Conservation (phyloP, 2,329 filamentous ascomycete genomes). For the Diplodia mutila region DNA sequence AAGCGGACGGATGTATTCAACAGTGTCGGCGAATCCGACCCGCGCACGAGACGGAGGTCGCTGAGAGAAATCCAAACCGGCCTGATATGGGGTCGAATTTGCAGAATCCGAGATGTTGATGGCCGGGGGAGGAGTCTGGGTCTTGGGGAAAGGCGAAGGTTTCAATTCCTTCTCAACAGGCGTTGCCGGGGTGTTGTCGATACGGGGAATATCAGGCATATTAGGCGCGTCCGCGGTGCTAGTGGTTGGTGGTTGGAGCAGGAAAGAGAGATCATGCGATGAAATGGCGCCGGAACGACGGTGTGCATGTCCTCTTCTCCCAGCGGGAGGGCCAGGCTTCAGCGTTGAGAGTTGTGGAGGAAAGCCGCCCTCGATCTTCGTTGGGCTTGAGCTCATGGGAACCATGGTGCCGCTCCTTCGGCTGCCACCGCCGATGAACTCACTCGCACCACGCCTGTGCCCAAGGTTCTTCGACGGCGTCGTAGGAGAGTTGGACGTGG, state of each 20-base stretch:
- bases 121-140: conserved; percentile 33
- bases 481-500: conserved; percentile 39
- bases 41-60: conserved; percentile 60
- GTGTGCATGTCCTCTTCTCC: conserved; percentile 74
- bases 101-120: conserved; percentile 38
- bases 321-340: conserved; percentile 53
- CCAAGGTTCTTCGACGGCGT: conserved; percentile 61
- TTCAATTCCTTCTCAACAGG: conserved; percentile 13
- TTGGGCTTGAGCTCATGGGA: conserved; percentile 70
- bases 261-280: conserved; percentile 74
- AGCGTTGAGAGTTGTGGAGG: conserved; percentile 58
- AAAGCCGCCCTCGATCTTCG: conserved; percentile 64
- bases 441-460: conserved; percentile 78
- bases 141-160: conserved; percentile 14
- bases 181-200: conserved; percentile 23
- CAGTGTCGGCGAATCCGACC: conserved; percentile 81
- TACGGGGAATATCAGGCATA: conserved; percentile 12
- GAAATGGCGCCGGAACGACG: conserved; percentile 82
- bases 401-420: conserved; percentile 52
- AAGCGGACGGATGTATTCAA: conserved; percentile 82
- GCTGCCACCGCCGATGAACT: conserved; percentile 78
- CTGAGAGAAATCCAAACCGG: conserved; percentile 39
- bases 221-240: conserved; percentile 65
- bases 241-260: conserved; percentile 59
- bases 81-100: conserved; percentile 33